Conservation (phyloP, 805 yeast genomes). For the Pichia cabralensis region DNA sequence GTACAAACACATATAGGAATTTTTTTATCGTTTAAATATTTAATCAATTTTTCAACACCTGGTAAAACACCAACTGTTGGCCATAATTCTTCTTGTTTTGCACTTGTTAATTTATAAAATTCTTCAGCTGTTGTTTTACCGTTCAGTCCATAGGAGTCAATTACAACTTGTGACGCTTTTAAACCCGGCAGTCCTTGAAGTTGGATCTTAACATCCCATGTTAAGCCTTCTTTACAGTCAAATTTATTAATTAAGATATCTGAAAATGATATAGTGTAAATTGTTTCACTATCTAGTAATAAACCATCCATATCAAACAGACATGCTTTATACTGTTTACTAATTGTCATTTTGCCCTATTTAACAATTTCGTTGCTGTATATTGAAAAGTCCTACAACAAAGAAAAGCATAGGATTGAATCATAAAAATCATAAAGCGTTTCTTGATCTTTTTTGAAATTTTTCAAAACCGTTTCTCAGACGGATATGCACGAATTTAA, state of each 20-base stretch:
- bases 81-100: conserved; percentile 54
- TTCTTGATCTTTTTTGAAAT: too few relatives aligned
- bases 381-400: too few relatives aligned
- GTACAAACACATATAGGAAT: conserved; percentile 90
- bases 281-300: conserved; percentile 81
- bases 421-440: too few relatives aligned
- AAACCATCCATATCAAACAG: conserved; percentile 87
- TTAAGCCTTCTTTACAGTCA: conserved; percentile 56
- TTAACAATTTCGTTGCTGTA: neutral
- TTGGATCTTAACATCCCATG: conserved; percentile 84
- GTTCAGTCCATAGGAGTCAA: conserved; percentile 61
- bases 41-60: conserved; percentile 69
- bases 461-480: too few relatives aligned
- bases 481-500: too few relatives aligned
- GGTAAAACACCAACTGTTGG: conserved; percentile 57
- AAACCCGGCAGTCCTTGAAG: conserved; percentile 90
- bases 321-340: conserved; percentile 19
- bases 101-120: conserved; percentile 40
- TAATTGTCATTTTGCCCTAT: conserved; percentile 2
- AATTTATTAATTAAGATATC: conserved; percentile 48
- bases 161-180: conserved; percentile 53
- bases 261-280: conserved; percentile 73
- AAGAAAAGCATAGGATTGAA: too few relatives aligned
- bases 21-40: conserved; percentile 36
- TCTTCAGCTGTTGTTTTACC: conserved; percentile 49